Conservation (phyloP, 148 eudicot genomes). For the Cornus suecica region DNA sequence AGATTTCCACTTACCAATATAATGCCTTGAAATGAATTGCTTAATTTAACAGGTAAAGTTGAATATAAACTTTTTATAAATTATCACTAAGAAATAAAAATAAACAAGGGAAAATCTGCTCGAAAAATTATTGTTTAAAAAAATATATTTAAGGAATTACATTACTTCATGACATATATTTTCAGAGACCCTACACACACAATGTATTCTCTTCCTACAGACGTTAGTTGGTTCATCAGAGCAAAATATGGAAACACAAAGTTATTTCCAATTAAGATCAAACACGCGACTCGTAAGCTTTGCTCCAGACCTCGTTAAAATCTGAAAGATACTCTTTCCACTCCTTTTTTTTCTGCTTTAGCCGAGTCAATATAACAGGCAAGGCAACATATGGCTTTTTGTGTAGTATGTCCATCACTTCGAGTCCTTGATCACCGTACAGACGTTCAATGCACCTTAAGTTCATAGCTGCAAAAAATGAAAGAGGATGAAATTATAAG, state of each 20-base stretch:
- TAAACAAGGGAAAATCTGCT: too few relatives aligned
- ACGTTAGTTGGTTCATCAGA: constrained; percentile 15
- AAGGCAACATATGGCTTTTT: constrained; percentile 60
- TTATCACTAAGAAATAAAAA: too few relatives aligned
- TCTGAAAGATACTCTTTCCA: constrained; percentile 84
- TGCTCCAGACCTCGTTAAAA: constrained; percentile 88
- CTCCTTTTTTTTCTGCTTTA: constrained; percentile 88
- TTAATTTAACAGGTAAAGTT: too few relatives aligned
- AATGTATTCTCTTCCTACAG: constrained; percentile 10
- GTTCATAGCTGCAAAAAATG: constrained; percentile 56
- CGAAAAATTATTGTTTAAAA: not conserved
- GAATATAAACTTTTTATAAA: too few relatives aligned
- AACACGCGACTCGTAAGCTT: too few relatives aligned
- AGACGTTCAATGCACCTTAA: constrained; percentile 90
- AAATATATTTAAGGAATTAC: not conserved
- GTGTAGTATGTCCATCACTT: constrained; percentile 69
- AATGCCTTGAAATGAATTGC: too few relatives aligned
- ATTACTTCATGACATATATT: too few relatives aligned
- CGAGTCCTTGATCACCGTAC: constrained; percentile 87
- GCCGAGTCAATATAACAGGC: constrained; percentile 74
- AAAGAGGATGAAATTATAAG: constrained; percentile 2
- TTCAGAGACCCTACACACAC: too few relatives aligned
- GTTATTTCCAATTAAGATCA: not conserved
- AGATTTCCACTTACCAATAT: too few relatives aligned
- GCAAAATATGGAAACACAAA: not conserved